Conservation (phyloP, 805 yeast genomes). For the Lipomyces sp. region DNA sequence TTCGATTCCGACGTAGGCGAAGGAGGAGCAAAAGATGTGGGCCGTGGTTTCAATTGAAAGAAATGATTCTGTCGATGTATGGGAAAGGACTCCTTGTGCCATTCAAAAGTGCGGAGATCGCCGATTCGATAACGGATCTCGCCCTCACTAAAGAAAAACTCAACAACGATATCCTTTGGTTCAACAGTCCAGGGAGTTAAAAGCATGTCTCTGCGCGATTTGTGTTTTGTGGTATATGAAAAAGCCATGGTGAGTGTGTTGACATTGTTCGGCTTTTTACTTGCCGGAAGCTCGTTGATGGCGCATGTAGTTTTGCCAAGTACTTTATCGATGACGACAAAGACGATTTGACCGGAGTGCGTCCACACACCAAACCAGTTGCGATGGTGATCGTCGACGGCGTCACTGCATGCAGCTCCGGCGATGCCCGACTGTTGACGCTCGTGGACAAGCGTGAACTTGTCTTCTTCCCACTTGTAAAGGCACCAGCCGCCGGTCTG, state of each 20-base stretch:
- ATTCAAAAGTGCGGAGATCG: constrained; percentile 12
- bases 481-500: constrained; percentile 26
- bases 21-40: constrained; percentile 11
- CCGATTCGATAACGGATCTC: constrained; percentile 21
- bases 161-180: constrained; percentile 16
- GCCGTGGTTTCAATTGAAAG: constrained; percentile 3
- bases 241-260: constrained; percentile 20
- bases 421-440: constrained; percentile 6
- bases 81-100: constrained; percentile 13
- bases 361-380: constrained; percentile 28
- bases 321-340: constrained; percentile 9
- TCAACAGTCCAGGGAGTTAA: constrained; percentile 6
- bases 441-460: constrained; percentile 6
- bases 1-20: background rate
- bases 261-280: constrained; percentile 21
- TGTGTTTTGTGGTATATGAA: constrained; percentile 13
- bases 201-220: background rate
- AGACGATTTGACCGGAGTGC: constrained; percentile 9
- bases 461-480: constrained; percentile 29
- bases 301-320: constrained; percentile 8
- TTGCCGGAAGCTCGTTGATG: constrained; percentile 12
- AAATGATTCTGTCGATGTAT: constrained; percentile 22
- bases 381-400: constrained; percentile 18
- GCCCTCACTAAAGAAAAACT: constrained; percentile 23
- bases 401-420: constrained; percentile 21